Conservation (phyloP, 108 stramenopile genomes). For the Aurantiochytrium sp. region DNA sequence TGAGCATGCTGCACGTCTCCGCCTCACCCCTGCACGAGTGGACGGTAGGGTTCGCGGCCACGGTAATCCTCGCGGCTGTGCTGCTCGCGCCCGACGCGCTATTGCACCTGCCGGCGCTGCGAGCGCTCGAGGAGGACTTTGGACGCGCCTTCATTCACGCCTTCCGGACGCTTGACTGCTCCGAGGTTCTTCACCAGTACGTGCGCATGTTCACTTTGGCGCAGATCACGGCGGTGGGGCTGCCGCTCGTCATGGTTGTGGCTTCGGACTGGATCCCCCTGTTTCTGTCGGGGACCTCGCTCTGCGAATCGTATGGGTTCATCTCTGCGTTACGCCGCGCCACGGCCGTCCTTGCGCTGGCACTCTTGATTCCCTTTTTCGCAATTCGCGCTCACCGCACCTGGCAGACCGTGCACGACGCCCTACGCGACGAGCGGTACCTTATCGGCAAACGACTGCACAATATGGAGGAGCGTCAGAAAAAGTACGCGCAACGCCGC, state of each 20-base stretch:
- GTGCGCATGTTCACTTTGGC: neutral
- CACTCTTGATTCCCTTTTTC: neutral
- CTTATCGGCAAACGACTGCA: constrained; percentile 2
- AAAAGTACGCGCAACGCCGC: neutral
- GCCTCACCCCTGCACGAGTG: constrained; percentile 15
- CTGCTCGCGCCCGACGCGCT: neutral
- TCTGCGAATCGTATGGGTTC: neutral
- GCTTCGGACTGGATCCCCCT: neutral
- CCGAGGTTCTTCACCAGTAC: neutral
- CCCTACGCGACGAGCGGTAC: constrained; percentile 5
- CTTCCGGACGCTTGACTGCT: neutral
- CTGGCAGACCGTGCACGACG: neutral
- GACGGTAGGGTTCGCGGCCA: neutral
- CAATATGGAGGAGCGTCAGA: constrained; percentile 27
- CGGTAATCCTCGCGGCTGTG: neutral
- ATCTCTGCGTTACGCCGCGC: neutral
- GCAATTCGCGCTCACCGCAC: neutral
- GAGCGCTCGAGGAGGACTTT: neutral
- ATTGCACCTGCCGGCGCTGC: neutral
- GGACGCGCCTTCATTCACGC: neutral
- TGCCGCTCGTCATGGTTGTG: neutral
- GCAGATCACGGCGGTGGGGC: neutral
- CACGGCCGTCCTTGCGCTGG: neutral
- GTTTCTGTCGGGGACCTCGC: neutral
- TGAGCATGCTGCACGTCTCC: neutral